A percentile compares a stretch with the other conserved stretches of the same genome.
These are phyloP conservation scores for Paraurostyla sp. DNA, from an alignment of 73 alveolate species.

Conservation along the genomic window DNA sequence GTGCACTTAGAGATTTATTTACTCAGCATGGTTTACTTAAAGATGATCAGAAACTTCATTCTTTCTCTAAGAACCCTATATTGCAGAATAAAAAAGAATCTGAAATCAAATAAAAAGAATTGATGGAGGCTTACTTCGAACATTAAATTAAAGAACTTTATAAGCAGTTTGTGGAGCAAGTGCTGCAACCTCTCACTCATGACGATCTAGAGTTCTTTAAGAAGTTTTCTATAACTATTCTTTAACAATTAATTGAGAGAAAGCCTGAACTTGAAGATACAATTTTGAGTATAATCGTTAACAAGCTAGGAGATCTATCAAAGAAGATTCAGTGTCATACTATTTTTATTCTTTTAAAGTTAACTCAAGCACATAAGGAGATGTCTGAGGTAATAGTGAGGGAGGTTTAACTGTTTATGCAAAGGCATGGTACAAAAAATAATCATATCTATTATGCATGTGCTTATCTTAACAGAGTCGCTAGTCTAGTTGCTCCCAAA, in stretches of 20 bases:
- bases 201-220: constrained; percentile 81
- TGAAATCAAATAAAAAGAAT: constrained; percentile 66
- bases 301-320: constrained; percentile 90
- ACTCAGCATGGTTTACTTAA: constrained; percentile 70
- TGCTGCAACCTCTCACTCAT: constrained; percentile 77
- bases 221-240: constrained; percentile 76
- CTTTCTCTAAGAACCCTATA: constrained; percentile 71
- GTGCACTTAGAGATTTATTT: constrained; percentile 85
- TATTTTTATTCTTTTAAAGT: constrained; percentile 72
- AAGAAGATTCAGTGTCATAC: constrained; percentile 79
- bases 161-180: constrained; percentile 75
- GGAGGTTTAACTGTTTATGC: constrained; percentile 75
- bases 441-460: constrained; percentile 75
- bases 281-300: constrained; percentile 82
- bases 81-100: constrained; percentile 43
- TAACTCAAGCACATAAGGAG: constrained; percentile 79
- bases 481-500: constrained; percentile 40
- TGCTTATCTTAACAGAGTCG: constrained; percentile 76
- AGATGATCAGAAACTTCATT: constrained; percentile 77
- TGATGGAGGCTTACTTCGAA: constrained; percentile 78
- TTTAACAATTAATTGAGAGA: constrained; percentile 78
- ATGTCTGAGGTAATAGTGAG: constrained; percentile 82
- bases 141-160: constrained; percentile 87
- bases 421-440: constrained; percentile 67
- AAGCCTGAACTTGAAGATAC: constrained; percentile 90